Evolutionary conservation across 176 grass and related monocot species (phyloP).

Genomic region (Themeda triandra): DNA sequence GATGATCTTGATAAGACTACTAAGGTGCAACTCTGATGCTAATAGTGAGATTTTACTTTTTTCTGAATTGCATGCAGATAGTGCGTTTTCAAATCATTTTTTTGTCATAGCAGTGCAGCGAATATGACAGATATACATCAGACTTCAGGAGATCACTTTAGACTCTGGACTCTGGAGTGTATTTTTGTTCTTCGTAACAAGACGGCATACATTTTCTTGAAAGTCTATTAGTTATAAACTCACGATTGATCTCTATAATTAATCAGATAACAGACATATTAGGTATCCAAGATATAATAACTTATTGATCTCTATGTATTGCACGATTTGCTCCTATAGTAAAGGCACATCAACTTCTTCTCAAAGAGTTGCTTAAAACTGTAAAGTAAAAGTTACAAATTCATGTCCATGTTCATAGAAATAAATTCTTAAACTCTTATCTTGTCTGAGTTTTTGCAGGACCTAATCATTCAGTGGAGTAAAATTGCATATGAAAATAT

Average conservation of each 20-base stretch:
- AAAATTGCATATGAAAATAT: background rate
- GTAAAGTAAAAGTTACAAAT: background rate
- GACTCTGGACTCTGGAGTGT: background rate
- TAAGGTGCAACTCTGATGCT: background rate
- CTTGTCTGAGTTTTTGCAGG: background rate
- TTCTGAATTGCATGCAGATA: background rate
- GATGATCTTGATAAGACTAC: background rate
- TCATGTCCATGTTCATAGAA: background rate
- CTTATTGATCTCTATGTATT: background rate
- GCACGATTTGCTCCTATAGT: background rate
- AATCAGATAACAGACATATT: background rate
- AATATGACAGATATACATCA: background rate
- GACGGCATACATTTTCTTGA: background rate
- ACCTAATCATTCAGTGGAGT: background rate
- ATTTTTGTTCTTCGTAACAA: background rate
- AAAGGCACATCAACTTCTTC: background rate
- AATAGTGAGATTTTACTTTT: background rate
- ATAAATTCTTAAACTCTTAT: background rate
- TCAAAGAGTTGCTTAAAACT: background rate
- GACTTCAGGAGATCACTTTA: background rate
- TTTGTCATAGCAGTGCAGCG: background rate
- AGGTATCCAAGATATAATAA: background rate
- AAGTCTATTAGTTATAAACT: background rate
- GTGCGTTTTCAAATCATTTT: no score
- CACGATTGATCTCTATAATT: background rate